These are phyloP conservation scores for Hyaloscypha hepaticicola DNA, from an alignment of 495 filamentous ascomycete genomes.

Conservation along the genomic window DNA sequence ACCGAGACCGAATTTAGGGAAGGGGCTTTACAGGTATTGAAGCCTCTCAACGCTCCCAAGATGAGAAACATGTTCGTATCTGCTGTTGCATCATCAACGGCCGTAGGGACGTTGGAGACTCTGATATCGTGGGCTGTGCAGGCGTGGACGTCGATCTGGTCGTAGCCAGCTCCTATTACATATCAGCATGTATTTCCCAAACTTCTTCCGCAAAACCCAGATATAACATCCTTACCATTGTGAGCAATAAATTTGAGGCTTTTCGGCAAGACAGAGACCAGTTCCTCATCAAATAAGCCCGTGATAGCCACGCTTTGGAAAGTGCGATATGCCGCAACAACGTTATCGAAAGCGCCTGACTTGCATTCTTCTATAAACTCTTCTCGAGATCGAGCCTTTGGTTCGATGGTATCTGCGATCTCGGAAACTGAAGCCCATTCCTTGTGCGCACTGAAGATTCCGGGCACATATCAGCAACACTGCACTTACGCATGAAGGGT, in stretches of 20 bases:
- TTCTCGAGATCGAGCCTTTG: constrained; percentile 44
- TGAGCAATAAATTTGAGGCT: constrained; percentile 54
- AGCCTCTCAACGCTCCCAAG: constrained; percentile 65
- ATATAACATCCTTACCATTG: constrained; percentile 40
- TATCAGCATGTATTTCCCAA: constrained; percentile 15
- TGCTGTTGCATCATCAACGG: constrained; percentile 77
- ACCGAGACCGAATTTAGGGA: neutral
- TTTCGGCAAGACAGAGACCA: constrained; percentile 58
- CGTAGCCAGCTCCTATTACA: constrained; percentile 68
- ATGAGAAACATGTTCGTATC: constrained; percentile 78
- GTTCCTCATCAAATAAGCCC: constrained; percentile 65
- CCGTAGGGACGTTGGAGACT: constrained; percentile 79
- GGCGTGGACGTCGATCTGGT: constrained; percentile 70
- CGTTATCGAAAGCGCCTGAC: constrained; percentile 65
- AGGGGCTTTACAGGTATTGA: constrained; percentile 26
- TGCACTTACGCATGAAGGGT: neutral
- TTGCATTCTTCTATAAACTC: constrained; percentile 75
- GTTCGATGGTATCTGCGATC: constrained; percentile 50
- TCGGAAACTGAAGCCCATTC: constrained; percentile 51
- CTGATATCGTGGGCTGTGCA: constrained; percentile 64
- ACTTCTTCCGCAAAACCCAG: constrained; percentile 23
- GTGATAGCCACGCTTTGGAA: constrained; percentile 67
- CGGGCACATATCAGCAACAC: constrained; percentile 9
- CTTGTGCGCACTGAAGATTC: constrained; percentile 38
- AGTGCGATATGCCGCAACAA: constrained; percentile 72